phyloP scores from a whole-genome alignment of 345 rosid genomes.

The Brassica cretica region DNA sequence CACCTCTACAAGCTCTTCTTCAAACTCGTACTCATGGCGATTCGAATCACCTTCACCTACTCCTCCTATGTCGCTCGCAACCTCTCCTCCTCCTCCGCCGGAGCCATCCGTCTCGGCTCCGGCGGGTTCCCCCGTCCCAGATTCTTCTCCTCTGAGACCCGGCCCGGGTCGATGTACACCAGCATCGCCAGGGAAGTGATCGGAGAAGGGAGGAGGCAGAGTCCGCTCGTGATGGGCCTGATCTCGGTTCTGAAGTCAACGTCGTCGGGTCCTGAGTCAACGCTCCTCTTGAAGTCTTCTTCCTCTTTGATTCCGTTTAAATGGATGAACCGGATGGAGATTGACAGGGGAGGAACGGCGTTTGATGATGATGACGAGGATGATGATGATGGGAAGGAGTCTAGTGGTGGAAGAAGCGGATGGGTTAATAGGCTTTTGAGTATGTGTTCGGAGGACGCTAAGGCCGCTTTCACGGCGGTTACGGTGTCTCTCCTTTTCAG shows the following conservation, averaged over 20 bases:
- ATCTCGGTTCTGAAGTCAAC: slow-evolving; percentile 63
- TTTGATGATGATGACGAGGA: slow-evolving; percentile 24
- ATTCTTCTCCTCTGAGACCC: slow-evolving; percentile 38
- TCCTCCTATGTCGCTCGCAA: slow-evolving; percentile 69
- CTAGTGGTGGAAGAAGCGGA: slow-evolving; percentile 45
- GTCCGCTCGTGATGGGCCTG: slow-evolving; percentile 55
- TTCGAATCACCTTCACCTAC: slow-evolving; percentile 59
- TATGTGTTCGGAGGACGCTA: slow-evolving; percentile 74
- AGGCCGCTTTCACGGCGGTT: slow-evolving; percentile 79
- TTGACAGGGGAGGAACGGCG: slow-evolving; percentile 36
- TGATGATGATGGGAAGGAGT: slow-evolving; percentile 38
- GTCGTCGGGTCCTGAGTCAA: slow-evolving; percentile 47
- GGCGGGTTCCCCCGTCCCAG: slow-evolving; percentile 56
- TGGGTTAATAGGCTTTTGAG: slow-evolving; percentile 65
- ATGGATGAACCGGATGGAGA: slow-evolving; percentile 57
- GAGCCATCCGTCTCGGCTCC: slow-evolving; percentile 44
- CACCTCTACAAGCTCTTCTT: slow-evolving; percentile 49
- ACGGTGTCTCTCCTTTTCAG: slow-evolving; percentile 76
- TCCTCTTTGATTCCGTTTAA: slow-evolving; percentile 60
- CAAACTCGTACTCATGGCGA: slow-evolving; percentile 61
- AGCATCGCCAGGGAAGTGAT: slow-evolving; percentile 50
- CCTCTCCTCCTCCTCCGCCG: slow-evolving; percentile 58
- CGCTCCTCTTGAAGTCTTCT: slow-evolving; percentile 47
- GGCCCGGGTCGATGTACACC: slow-evolving; percentile 41
- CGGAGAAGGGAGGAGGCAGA: slow-evolving; percentile 40